Conservation (phyloP, 1,284 basidiomycete genomes). For the Vanrija pseudolonga region DNA sequence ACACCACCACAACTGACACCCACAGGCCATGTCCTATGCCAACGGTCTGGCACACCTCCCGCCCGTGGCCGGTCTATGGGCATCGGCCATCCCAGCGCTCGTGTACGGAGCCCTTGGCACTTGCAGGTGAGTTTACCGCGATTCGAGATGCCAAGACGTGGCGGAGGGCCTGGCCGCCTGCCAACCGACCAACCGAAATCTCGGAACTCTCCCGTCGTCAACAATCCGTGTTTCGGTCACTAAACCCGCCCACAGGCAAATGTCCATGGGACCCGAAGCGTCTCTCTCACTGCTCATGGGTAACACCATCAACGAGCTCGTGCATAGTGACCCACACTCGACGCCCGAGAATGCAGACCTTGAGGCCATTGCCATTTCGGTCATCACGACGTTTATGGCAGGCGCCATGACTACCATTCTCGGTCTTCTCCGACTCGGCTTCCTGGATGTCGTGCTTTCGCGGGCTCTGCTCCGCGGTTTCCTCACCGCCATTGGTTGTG, state of each 20-base stretch:
- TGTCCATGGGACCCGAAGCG: conserved; percentile 77
- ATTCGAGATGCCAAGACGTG: not conserved
- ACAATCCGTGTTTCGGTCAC: not conserved
- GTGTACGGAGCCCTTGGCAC: conserved; percentile 82
- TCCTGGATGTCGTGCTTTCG: conserved; percentile 91
- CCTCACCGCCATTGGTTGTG: conserved; percentile 51
- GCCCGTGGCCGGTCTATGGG: conserved; percentile 79
- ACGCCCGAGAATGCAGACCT: conserved; percentile 53
- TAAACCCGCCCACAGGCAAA: conserved; percentile 38
- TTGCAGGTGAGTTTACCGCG: conserved; percentile 50
- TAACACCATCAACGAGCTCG: conserved; percentile 70
- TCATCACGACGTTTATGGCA: conserved; percentile 75
- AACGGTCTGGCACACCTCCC: conserved; percentile 75
- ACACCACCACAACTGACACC: not conserved
- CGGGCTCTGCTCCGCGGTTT: conserved; percentile 80
- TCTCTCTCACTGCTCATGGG: conserved; percentile 83
- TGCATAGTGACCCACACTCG: conserved; percentile 61
- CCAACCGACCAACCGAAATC: too few species aligned
- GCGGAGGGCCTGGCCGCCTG: too few species aligned
- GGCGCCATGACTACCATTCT: conserved; percentile 83
- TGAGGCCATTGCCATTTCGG: conserved; percentile 59
- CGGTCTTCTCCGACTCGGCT: conserved; percentile 83
- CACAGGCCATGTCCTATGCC: conserved; percentile 76
- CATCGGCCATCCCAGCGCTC: conserved; percentile 73
- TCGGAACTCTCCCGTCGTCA: not conserved